A percentile compares a stretch with the other conserved stretches of the same genome.
Evolutionary conservation across 2,329 filamentous ascomycete species (phyloP).

Genomic region (Venturia aucupariae): DNA sequence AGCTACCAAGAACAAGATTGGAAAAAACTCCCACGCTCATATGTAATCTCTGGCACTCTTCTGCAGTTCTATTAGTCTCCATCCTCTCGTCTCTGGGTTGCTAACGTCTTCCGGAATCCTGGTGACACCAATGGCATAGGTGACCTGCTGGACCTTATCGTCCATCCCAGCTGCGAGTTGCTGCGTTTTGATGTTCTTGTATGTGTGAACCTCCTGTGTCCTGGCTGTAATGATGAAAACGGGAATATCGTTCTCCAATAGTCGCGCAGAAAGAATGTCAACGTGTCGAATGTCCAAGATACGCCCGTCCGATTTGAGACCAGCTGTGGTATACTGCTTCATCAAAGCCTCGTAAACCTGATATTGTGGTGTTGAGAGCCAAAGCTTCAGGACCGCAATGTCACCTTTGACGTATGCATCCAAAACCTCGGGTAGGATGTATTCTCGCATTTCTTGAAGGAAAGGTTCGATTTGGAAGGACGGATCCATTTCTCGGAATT

Average conservation of each 20-base stretch:
- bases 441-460: conserved; percentile 89
- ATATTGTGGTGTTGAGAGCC: conserved; percentile 93
- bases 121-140: conserved; percentile 94
- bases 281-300: conserved; percentile 94
- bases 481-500: conserved; percentile 92
- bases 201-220: conserved; percentile 96
- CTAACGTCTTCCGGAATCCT: conserved; percentile 89
- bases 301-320: conserved; percentile 86
- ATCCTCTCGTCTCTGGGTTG: conserved; percentile 93
- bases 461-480: conserved; percentile 92
- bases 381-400: conserved; percentile 78
- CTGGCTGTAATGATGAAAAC: conserved; percentile 96
- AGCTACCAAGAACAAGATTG: background rate
- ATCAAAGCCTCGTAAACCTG: conserved; percentile 95
- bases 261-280: conserved; percentile 71
- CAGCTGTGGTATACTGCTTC: conserved; percentile 88
- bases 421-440: conserved; percentile 92
- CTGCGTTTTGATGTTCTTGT: conserved; percentile 81
- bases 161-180: conserved; percentile 95
- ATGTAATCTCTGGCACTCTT: conserved; percentile 93
- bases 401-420: conserved; percentile 98
- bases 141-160: conserved; percentile 95
- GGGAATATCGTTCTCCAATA: conserved; percentile 79
- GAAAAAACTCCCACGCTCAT: conserved; percentile 34
- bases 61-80: conserved; percentile 96